Base-by-base conservation (phyloP, 2,329 filamentous ascomycete genomes). In the Orbilia blumenaviensis region DNA sequence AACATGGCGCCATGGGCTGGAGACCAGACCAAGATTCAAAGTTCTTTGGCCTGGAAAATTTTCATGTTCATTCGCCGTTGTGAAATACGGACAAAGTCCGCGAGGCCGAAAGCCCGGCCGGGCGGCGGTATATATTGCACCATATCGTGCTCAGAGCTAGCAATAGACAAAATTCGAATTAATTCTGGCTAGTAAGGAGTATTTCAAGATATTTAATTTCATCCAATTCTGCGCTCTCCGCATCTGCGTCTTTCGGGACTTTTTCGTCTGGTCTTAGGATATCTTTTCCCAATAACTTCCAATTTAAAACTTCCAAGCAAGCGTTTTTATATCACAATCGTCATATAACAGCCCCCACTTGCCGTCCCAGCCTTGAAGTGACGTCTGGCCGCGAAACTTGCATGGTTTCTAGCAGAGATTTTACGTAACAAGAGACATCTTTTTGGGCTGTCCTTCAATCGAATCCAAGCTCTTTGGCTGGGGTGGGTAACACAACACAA, bases 361-460 rank as follows among this genome's bases (percentile, higher is more conserved):
- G n/a, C 32, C 29, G 38, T 25, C 18, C 32, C 12, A 38, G 52
- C 38, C n/a, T 16, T 36, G 29, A 32, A 16, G 23, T 34, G 34
- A 42, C 56, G 36, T 46, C 64, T 27, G 9, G 52, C 36, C 10
- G 21, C 23, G 48, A 61, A 52, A 14, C n/a, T 69, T 48, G 38
- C 32, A 46, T 56, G 52, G 52, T 56, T 56, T 38, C 42, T 32
- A 34, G 32, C n/a, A 7, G 32, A 38, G 41, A 38, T 50, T 68
- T 71, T 71, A 71, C 66, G 66, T 71, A 71, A 71, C 66, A 36
- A 42, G 42, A 42, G 56, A 46, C 66, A 71, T 38, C 46, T 18
- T 61, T 32, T 14, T n/a, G n/a, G 12, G 41, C 16, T n/a, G n/a
- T n/a, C 16, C 21, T 23, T 34, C 29, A 5, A 5, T 23, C 16